A percentile compares a stretch with the other conserved stretches of the same genome.
Conservation (phyloP, 2,329 filamentous ascomycete species). For the Cladobotryum mycophilum region DNA sequence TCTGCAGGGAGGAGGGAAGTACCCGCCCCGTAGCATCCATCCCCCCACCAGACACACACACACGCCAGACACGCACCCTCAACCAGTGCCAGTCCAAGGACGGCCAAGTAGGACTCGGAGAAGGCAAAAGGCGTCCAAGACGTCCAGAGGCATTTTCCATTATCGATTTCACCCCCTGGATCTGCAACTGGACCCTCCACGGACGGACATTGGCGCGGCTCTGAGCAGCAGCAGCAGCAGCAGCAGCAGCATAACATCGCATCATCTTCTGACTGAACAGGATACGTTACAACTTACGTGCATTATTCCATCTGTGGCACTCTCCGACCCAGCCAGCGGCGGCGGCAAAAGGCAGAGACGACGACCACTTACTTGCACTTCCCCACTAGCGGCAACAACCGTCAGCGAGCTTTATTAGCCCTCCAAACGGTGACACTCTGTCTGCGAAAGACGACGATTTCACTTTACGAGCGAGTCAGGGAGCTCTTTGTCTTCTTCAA, state of each 20-base stretch:
- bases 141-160: conserved; percentile 9
- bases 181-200: background rate
- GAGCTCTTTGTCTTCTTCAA: no score
- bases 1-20: background rate
- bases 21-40: conserved; percentile 1
- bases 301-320: no score
- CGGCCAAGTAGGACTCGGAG: conserved; percentile 6
- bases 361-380: background rate
- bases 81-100: background rate
- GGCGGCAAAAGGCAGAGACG: no score
- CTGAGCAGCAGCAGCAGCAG: no score
- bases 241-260: background rate
- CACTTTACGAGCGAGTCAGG: background rate
- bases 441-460: background rate
- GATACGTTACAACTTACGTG: no score
- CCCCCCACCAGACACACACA: background rate
- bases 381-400: background rate
- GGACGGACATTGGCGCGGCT: background rate
- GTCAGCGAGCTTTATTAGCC: background rate
- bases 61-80: conserved; percentile 1
- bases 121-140: background rate
- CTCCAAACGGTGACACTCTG: background rate
- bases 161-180: background rate
- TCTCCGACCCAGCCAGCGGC: no score
- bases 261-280: background rate